Conservation (phyloP, 2,329 filamentous ascomycete species). For the Xylariales sp. region DNA sequence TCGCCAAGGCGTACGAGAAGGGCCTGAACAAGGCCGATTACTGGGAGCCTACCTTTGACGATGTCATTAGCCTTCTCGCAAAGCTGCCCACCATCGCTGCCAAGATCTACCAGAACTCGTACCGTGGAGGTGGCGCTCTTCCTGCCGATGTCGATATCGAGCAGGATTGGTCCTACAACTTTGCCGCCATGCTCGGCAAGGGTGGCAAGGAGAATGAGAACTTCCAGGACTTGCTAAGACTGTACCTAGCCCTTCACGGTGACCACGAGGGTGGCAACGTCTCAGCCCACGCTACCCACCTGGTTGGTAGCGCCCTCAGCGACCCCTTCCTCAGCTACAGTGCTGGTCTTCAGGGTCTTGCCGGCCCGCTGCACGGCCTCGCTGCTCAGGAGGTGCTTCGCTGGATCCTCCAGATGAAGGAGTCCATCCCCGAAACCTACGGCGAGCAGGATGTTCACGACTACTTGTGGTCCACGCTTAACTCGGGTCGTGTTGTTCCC, state of each 20-base stretch:
- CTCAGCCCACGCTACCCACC: conserved; percentile 89
- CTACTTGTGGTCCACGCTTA: conserved; percentile 90
- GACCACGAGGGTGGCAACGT: conserved; percentile 99
- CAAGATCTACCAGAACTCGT: conserved; percentile 93
- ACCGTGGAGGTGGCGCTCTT: conserved; percentile 69
- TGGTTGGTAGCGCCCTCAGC: conserved; percentile 90
- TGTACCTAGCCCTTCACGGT: conserved; percentile 94
- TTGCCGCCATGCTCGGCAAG: conserved; percentile 92
- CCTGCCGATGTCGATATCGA: conserved; percentile 72
- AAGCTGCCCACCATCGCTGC: conserved; percentile 96
- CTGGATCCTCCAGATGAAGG: conserved; percentile 96
- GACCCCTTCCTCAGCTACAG: conserved; percentile 96
- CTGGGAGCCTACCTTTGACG: conserved; percentile 98
- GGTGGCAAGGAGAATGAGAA: conserved; percentile 81
- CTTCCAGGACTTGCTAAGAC: conserved; percentile 89
- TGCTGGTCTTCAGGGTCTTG: conserved; percentile 90
- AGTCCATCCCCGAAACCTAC: conserved; percentile 73
- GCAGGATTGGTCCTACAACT: conserved; percentile 99
- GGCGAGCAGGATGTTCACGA: conserved; percentile 76
- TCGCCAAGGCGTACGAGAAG: conserved; percentile 87
- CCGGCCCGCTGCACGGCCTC: conserved; percentile 85
- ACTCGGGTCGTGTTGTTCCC: conserved; percentile 89
- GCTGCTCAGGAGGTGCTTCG: conserved; percentile 95
- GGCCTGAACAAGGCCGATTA: conserved; percentile 94
- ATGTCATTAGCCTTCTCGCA: conserved; percentile 86